Evolutionary conservation across 2,329 filamentous ascomycete species (phyloP), one percentile per base, ranked within the genome.

Genomic region (Diaporthe longicolla): DNA sequence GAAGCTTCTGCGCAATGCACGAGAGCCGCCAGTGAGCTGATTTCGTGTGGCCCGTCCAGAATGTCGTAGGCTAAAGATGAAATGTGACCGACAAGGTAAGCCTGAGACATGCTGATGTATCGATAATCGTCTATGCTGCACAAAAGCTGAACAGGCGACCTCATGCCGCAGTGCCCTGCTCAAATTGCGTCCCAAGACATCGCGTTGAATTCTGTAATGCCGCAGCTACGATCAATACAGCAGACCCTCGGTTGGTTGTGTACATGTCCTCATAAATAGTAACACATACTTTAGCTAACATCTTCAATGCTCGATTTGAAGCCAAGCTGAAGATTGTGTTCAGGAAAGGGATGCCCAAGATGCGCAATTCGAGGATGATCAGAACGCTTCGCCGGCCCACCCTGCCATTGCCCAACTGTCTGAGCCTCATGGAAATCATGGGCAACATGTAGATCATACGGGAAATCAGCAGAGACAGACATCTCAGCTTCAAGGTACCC

Each of bases 31-130:
- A 61, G 35, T 11, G n/a, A 61, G 57, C 57, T 61, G 57, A 61
- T 43, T 19, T 17, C 9, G 8, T 1, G 10, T 43, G 3, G 13
- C n/a, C 6, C 9, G 57, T 26, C 57, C 35, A 61, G 57, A 61
- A 43, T 61, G 57, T 37, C 57, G 57, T 37, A 61, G 57, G 13
- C n/a, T 61, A n/a, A 61, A 61, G n/a, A 61, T 61, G 57, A 61
- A 61, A 19, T 61, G 57, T 11, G 57, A 61, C 57, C 57, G 57
- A n/a, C 35, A 61, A 61, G 35, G 57, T 61, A 26, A 61, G 57
- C 24, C 35, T 15, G 13, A 40, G 29, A 32, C 35, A 24, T 10
- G 32, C 37, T 40, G 37, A 15, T 26, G 11, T 61, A 43, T 19
- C 13, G 37, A 61, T 1, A n/a, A 21, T 43, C 15, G 57, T 40